These are phyloP conservation scores for Alternaria conjuncta DNA, from an alignment of 2,329 filamentous ascomycete species.

Conservation along the genomic window DNA sequence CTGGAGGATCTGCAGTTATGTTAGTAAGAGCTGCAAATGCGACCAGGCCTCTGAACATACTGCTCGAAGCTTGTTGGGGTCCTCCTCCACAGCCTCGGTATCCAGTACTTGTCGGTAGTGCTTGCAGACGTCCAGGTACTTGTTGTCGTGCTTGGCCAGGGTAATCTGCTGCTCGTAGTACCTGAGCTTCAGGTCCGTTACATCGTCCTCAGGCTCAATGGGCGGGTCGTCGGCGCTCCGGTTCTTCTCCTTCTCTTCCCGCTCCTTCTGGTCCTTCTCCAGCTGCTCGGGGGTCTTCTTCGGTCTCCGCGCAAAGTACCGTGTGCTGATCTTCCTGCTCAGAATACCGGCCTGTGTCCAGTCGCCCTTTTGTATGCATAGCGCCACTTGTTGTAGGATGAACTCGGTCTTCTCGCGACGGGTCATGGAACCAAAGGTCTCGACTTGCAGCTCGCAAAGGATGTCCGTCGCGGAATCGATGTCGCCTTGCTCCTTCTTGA, in stretches of 20 bases:
- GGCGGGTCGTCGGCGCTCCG: slow-evolving; percentile 78
- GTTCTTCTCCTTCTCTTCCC: slow-evolving; percentile 81
- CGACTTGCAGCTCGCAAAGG: slow-evolving; percentile 95
- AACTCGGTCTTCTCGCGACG: slow-evolving; percentile 98
- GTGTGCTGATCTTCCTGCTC: slow-evolving; percentile 94
- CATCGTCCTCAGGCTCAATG: slow-evolving; percentile 81
- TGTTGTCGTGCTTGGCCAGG: slow-evolving; percentile 94
- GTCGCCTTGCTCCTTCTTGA: slow-evolving; percentile 96
- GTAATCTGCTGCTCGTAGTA: slow-evolving; percentile 98
- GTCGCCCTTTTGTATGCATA: slow-evolving; percentile 94
- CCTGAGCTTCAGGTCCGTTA: slow-evolving; percentile 91
- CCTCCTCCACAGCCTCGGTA: slow-evolving; percentile 92
- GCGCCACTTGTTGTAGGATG: slow-evolving; percentile 89
- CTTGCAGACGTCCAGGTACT: slow-evolving; percentile 97
- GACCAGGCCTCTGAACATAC: slow-evolving; percentile 59
- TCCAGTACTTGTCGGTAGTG: slow-evolving; percentile 96
- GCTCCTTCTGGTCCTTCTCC: slow-evolving; percentile 87
- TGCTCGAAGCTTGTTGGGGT: slow-evolving; percentile 81
- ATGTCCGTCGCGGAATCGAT: slow-evolving; percentile 89
- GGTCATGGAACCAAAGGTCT: slow-evolving; percentile 98
- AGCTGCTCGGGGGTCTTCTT: slow-evolving; percentile 90
- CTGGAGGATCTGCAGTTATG: slow-evolving; percentile 72
- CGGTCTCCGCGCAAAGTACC: slow-evolving; percentile 86
- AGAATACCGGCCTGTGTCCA: slow-evolving; percentile 96
- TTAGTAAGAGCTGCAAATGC: slow-evolving; percentile 21